phyloP scores from a whole-genome alignment of 176 grass and related monocot species.

The Dendrocalamus sinicus region DNA sequence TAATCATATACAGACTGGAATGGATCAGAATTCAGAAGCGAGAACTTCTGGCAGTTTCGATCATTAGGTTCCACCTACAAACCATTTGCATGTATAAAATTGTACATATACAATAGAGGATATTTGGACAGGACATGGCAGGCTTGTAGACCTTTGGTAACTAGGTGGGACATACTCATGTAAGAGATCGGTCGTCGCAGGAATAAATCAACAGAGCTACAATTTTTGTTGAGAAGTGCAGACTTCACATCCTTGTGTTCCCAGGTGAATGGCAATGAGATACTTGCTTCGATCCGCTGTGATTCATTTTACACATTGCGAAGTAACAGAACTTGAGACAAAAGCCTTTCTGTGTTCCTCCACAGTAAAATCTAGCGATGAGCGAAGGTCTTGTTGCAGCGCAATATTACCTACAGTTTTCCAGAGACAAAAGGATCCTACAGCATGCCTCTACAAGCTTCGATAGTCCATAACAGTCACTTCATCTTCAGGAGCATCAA shows the following conservation, averaged over 20 bases:
- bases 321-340: neutral
- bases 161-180: neutral
- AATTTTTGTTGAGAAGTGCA: neutral
- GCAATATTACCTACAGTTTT: constrained; percentile 31
- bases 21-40: neutral
- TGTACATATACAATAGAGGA: neutral
- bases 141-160: neutral
- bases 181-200: neutral
- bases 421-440: constrained; percentile 15
- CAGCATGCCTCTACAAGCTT: constrained; percentile 64
- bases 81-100: constrained; percentile 33
- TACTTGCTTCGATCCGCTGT: constrained; percentile 16
- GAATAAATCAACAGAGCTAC: neutral
- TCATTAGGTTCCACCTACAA: neutral
- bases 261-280: neutral
- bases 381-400: neutral
- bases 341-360: constrained; percentile 1
- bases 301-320: constrained; percentile 34
- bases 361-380: neutral
- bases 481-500: constrained; percentile 91
- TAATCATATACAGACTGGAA: constrained; percentile 23
- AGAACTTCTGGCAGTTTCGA: constrained; percentile 22
- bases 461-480: constrained; percentile 98
- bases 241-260: neutral
- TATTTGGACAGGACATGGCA: neutral